Evolutionary conservation across 805 yeast species (phyloP), one percentile per base, ranked within the genome.

Genomic region (Starmera caribaea): DNA sequence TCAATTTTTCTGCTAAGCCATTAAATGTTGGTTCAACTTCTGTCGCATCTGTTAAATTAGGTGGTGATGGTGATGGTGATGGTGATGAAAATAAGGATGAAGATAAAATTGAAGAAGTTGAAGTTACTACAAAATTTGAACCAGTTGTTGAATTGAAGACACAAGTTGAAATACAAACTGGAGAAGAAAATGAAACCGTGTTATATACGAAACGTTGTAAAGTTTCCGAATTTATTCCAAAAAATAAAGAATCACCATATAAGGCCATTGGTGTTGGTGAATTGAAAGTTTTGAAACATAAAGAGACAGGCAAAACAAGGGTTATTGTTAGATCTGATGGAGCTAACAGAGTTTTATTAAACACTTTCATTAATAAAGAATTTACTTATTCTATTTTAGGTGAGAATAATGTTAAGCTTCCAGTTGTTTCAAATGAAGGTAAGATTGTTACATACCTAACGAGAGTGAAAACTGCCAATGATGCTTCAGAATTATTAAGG

Each of bases 311-410:
- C 0, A 85, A 85, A 54, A 56, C 79, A 3, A 76, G 97, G 57
- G 62, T 85, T 12, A 63, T 90, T 30, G 71, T 90, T 16, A 76
- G 97, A 52, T 85, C 96, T 0, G 97, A 89, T 41, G 96, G 96
- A 26, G 79, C 87, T 32, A 81, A 82, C 32, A 74, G 95, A 49
- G 79, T 88, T 13, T 59, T 90, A 35, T 61, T 90, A 43, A 90
- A 90, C 56, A 66, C 78, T 12, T 61, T 68, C n/a, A 59, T 88
- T 10, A 65, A 73, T 9, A 71, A 71, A 39, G 74, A 73, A 38
- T 63, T 86, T 42, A 65, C 65, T 1, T 89, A 87, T 56, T 65
- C 71, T 10, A 66, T 73, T 3, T 64, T 77, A 41, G 79, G 90
- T 37, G 81, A 85, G 27, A 74, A 78, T 27, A 61, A 75, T 47